These are phyloP conservation scores for Crithidia sp. DNA, from an alignment of 208 protist genomes.

Conservation along the genomic window DNA sequence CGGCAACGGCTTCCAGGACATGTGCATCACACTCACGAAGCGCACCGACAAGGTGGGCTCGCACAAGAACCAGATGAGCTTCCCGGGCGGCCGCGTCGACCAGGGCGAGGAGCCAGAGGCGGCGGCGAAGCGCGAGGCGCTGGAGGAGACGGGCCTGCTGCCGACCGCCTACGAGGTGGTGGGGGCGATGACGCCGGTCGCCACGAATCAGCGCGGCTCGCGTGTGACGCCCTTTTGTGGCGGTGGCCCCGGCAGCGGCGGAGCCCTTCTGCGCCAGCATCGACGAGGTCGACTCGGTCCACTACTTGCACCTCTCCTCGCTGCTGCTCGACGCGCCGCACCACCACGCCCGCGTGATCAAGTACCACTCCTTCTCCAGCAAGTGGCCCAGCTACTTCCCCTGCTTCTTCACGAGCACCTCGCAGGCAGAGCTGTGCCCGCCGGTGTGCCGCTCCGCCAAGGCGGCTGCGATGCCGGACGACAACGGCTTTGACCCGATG, in stretches of 20 bases:
- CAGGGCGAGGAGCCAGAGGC: conserved; percentile 47
- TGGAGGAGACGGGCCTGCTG: conserved; percentile 81
- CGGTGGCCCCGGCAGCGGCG: conserved; percentile 40
- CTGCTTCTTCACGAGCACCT: conserved; percentile 79
- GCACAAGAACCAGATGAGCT: conserved; percentile 85
- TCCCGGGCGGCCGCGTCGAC: conserved; percentile 78
- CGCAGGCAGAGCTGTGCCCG: conserved; percentile 28
- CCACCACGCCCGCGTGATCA: conserved; percentile 70
- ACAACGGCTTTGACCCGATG: conserved; percentile 59
- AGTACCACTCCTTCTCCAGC: conserved; percentile 37
- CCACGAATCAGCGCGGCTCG: conserved; percentile 25
- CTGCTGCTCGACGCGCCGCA: conserved; percentile 51
- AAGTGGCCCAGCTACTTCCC: conserved; percentile 67
- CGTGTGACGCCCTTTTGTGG: conserved; percentile 69
- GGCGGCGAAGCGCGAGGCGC: conserved; percentile 75
- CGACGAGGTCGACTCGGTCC: conserved; percentile 78
- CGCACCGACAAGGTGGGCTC: conserved; percentile 54
- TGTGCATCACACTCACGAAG: conserved; percentile 89
- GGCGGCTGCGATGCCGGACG: conserved; percentile 33
- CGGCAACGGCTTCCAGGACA: conserved; percentile 63
- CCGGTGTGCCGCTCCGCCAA: conserved; percentile 32
- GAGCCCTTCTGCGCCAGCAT: conserved; percentile 58
- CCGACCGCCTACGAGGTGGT: conserved; percentile 51
- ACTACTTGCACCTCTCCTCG: conserved; percentile 83
- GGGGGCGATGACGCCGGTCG: conserved; percentile 60